Percentiles rank a stretch among this genome's conserved stretches.
These are phyloP conservation scores for Musa acuminata DNA, from an alignment of 176 grass and related monocot species.

Conservation along the genomic window DNA sequence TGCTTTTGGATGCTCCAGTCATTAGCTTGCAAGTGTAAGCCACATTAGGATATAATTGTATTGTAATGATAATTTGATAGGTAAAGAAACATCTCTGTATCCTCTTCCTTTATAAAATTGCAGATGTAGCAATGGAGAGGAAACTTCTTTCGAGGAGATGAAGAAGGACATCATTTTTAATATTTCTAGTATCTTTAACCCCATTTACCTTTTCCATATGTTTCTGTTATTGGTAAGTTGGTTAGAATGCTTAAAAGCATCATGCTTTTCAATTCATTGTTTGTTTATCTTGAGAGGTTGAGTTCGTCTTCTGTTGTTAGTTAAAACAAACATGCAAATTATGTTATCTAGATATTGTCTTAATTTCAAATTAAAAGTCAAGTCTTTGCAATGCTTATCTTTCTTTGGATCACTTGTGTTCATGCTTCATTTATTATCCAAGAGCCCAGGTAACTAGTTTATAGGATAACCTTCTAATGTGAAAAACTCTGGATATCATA, in stretches of 20 bases:
- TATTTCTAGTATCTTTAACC: slow-evolving; percentile 62
- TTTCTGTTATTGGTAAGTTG: slow-evolving; percentile 64
- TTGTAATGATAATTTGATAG: slow-evolving; percentile 5
- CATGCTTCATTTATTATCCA: no score
- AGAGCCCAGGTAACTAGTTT: no score
- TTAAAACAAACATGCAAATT: neutral
- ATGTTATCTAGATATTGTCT: neutral
- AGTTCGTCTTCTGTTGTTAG: neutral
- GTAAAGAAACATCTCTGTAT: slow-evolving; percentile 3
- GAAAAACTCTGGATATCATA: no score
- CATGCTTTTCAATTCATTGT: slow-evolving; percentile 4
- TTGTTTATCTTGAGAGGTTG: neutral
- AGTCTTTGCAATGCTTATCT: no score
- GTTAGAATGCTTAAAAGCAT: slow-evolving; percentile 5
- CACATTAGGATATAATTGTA: slow-evolving; percentile 1
- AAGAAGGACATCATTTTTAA: slow-evolving; percentile 35
- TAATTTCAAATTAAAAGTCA: neutral
- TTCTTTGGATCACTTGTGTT: no score
- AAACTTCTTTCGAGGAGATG: slow-evolving; percentile 27
- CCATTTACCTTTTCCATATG: slow-evolving; percentile 73
- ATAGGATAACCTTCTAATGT: no score
- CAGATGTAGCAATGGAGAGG: slow-evolving; percentile 34
- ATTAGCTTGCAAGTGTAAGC: slow-evolving; percentile 54
- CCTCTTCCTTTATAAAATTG: slow-evolving; percentile 19
- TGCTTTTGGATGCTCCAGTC: slow-evolving; percentile 58